Evolutionary conservation across 176 grass and related monocot species (phyloP).

Genomic region (Chrysopogon serrulatus): DNA sequence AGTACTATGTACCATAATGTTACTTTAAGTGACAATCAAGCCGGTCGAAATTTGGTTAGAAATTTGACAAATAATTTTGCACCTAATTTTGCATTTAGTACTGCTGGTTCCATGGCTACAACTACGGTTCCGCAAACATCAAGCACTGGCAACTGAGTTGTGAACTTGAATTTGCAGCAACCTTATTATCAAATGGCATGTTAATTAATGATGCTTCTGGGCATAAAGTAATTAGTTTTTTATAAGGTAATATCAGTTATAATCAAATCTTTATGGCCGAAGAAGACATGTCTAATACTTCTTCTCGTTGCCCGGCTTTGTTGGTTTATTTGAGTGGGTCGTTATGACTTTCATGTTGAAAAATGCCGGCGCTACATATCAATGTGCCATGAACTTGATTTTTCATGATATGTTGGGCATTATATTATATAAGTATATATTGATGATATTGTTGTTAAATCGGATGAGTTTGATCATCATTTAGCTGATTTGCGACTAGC

Average conservation of each 20-base stretch:
- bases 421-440: constrained; percentile 9
- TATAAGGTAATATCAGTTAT: no score
- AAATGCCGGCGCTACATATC: no score
- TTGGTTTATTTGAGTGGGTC: no score
- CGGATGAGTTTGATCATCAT: neutral
- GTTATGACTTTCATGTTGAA: no score
- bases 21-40: fast-evolving
- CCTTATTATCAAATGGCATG: neutral
- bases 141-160: neutral
- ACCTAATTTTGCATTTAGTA: neutral
- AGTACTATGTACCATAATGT: no score
- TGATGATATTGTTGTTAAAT: neutral
- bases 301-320: no score
- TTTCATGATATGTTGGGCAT: no score
- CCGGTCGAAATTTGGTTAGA: neutral
- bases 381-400: no score
- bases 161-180: neutral
- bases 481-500: neutral
- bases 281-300: no score
- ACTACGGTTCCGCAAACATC: neutral
- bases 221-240: no score
- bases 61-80: neutral
- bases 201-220: no score
- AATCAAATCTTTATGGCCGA: no score
- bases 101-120: neutral